Percentiles rank a stretch among this genome's conserved stretches.
phyloP scores from a whole-genome alignment of 192 early-diverging fungal species.

The Entomortierella beljakovae region DNA sequence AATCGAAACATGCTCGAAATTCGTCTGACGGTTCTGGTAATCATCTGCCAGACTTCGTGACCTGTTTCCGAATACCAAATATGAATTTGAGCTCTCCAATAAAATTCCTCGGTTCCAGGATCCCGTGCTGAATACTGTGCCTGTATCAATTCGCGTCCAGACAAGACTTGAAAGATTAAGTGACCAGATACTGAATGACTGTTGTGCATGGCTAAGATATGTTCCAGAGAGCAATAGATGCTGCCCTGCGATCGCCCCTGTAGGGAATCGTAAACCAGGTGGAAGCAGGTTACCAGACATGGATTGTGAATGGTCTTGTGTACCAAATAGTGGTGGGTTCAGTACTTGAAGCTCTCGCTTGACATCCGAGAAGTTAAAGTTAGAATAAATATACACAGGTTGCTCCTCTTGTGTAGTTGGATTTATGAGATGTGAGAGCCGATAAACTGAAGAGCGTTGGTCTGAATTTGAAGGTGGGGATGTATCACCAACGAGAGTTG shows the following conservation, averaged over 20 bases:
- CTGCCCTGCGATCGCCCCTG: slow-evolving; percentile 72
- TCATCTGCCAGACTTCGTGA: slow-evolving; percentile 74
- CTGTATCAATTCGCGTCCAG: slow-evolving; percentile 75
- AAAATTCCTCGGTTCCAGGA: slow-evolving; percentile 81
- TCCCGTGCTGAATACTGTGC: slow-evolving; percentile 71
- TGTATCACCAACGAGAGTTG: neutral
- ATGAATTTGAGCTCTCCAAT: slow-evolving; percentile 66
- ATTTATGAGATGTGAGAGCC: slow-evolving; percentile 37
- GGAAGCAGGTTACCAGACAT: slow-evolving; percentile 74
- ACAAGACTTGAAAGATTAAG: slow-evolving; percentile 64
- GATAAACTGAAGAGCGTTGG: slow-evolving; percentile 28
- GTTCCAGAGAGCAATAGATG: slow-evolving; percentile 77
- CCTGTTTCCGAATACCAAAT: slow-evolving; percentile 77
- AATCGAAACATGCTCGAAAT: slow-evolving; percentile 74
- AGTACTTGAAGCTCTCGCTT: slow-evolving; percentile 76
- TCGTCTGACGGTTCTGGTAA: slow-evolving; percentile 80
- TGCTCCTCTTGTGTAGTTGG: slow-evolving; percentile 26
- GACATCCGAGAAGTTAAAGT: slow-evolving; percentile 80
- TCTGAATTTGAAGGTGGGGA: slow-evolving; percentile 26
- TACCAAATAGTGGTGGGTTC: slow-evolving; percentile 63
- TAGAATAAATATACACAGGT: slow-evolving; percentile 76
- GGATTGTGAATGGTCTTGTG: slow-evolving; percentile 70
- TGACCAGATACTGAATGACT: slow-evolving; percentile 76
- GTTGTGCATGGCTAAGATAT: slow-evolving; percentile 69
- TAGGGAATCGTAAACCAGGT: slow-evolving; percentile 80